Evolutionary conservation across 2,329 filamentous ascomycete genomes (phyloP).

Genomic region (Trichoderma aggressivum): DNA sequence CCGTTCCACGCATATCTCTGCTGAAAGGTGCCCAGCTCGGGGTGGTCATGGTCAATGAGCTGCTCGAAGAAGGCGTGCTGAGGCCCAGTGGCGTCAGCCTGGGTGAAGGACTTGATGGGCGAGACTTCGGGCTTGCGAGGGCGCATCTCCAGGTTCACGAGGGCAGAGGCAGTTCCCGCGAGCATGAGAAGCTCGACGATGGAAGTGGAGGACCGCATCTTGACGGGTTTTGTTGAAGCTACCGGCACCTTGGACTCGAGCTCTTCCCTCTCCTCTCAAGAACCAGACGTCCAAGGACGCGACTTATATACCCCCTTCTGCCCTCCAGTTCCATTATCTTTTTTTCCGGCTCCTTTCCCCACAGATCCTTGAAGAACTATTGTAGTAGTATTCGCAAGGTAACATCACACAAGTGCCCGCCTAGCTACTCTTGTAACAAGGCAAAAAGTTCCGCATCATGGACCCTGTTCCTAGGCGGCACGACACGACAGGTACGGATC

Average conservation of each 20-base stretch:
- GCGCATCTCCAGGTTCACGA: neutral
- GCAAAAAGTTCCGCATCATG: neutral
- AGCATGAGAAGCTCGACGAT: slow-evolving; percentile 13
- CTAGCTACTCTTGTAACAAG: neutral
- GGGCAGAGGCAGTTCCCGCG: neutral
- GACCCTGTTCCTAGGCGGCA: neutral
- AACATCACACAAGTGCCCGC: slow-evolving; percentile 1
- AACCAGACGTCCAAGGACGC: neutral
- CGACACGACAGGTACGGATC: neutral
- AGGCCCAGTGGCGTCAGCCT: neutral
- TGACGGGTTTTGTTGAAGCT: neutral
- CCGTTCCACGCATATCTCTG: slow-evolving; percentile 80
- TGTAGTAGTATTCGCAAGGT: slow-evolving; percentile 8
- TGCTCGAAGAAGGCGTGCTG: slow-evolving; percentile 44
- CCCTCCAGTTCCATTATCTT: neutral
- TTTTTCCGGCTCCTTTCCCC: neutral
- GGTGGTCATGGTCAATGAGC: slow-evolving; percentile 56
- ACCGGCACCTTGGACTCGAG: neutral
- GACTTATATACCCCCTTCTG: neutral
- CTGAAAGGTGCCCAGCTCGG: slow-evolving; percentile 57
- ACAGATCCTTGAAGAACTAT: neutral
- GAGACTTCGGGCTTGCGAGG: neutral
- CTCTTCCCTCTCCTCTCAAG: neutral
- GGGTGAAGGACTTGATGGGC: neutral
- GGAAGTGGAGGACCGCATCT: slow-evolving; percentile 6